A percentile compares a stretch with the other conserved stretches of the same genome.
These are phyloP conservation scores for Canavalia ensiformis DNA, from an alignment of 306 rosid species.

Conservation along the genomic window DNA sequence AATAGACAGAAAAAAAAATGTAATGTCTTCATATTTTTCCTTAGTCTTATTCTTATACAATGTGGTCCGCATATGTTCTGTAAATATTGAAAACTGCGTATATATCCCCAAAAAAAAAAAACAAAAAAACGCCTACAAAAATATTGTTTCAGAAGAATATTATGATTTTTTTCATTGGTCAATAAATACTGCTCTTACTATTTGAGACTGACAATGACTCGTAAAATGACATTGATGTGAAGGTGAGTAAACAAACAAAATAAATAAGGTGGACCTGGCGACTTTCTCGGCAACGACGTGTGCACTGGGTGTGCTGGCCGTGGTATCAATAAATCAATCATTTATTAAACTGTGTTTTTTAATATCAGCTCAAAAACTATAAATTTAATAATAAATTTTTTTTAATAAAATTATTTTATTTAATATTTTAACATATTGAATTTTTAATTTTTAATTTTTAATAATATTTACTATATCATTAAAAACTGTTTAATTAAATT, in stretches of 20 bases:
- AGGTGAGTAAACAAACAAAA: neutral
- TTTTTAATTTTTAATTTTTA: too few relatives aligned
- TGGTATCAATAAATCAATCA: conserved; percentile 1
- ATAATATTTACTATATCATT: too few relatives aligned
- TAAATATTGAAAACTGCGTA: conserved; percentile 40
- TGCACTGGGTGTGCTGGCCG: neutral
- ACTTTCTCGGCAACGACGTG: conserved; percentile 67
- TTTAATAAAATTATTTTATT: too few relatives aligned
- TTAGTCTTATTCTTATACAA: neutral
- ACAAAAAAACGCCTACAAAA: neutral
- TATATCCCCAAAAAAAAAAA: conserved; percentile 13
- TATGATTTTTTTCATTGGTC: conserved; percentile 57
- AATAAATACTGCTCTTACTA: conserved; percentile 66
- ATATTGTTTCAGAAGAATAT: conserved; percentile 12
- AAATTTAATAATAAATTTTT: too few relatives aligned
- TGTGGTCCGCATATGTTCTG: neutral
- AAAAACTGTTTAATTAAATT: too few relatives aligned
- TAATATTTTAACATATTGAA: too few relatives aligned
- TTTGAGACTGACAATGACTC: conserved; percentile 56
- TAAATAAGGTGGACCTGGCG: conserved; percentile 46
- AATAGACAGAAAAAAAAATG: conserved; percentile 38
- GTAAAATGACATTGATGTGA: conserved; percentile 46
- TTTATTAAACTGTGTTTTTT: neutral
- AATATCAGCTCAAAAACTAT: too few relatives aligned
- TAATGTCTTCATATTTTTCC: neutral